phyloP scores from a whole-genome alignment of 805 yeast species.

The Zygosaccharomyces rouxii region DNA sequence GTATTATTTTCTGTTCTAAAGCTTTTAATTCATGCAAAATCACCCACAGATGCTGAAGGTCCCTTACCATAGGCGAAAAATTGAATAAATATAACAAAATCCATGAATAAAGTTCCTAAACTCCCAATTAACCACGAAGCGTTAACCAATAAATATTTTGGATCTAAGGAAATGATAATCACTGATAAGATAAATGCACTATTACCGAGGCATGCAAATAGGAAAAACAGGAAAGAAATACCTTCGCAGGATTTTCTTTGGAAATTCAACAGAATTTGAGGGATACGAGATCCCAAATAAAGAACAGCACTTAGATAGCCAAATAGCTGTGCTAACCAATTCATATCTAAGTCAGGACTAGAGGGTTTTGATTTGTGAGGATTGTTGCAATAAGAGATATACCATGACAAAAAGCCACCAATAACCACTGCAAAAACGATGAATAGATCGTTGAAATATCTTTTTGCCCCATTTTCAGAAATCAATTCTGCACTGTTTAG shows the following conservation, averaged over 20 bases:
- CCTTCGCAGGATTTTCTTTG: constrained; percentile 92
- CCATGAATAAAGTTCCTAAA: constrained; percentile 79
- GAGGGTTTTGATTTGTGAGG: constrained; percentile 25
- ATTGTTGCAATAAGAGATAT: constrained; percentile 52
- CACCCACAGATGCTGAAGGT: not conserved
- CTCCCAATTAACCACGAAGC: constrained; percentile 93
- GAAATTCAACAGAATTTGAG: constrained; percentile 83
- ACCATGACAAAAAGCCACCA: constrained; percentile 89
- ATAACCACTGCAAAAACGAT: constrained; percentile 64
- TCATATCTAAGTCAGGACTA: constrained; percentile 51
- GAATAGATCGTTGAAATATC: constrained; percentile 35
- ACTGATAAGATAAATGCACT: constrained; percentile 86
- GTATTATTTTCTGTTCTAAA: not conserved
- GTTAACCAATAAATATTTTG: constrained; percentile 69
- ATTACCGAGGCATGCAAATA: constrained; percentile 94
- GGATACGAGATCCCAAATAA: constrained; percentile 84
- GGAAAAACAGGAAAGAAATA: constrained; percentile 84
- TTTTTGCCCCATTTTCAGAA: constrained; percentile 20
- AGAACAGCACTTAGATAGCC: constrained; percentile 75
- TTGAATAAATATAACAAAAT: constrained; percentile 78
- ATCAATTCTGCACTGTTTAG: constrained; percentile 11
- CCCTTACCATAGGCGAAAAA: constrained; percentile 63
- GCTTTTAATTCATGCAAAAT: constrained; percentile 2
- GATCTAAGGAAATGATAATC: constrained; percentile 65
- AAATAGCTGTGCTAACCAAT: constrained; percentile 77